Evolutionary conservation across 345 rosid species (phyloP).

Genomic region (Brassica carinata): DNA sequence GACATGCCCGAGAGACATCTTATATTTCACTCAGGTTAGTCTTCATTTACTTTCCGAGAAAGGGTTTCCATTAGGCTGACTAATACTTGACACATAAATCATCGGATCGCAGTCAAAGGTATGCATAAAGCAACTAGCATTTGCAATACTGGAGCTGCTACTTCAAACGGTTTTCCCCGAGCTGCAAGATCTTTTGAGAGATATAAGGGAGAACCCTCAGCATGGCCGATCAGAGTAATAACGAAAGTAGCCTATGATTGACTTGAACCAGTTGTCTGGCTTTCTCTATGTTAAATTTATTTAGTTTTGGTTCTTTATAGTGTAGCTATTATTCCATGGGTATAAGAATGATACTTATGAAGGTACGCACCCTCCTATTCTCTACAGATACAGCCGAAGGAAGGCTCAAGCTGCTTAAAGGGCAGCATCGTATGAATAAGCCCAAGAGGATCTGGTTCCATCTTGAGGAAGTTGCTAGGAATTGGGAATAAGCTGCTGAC

Average conservation of each 20-base stretch:
- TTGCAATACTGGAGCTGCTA: slow-evolving; percentile 66
- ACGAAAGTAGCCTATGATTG: slow-evolving; percentile 15
- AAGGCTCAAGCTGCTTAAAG: no score
- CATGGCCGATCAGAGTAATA: slow-evolving; percentile 21
- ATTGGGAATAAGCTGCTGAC: no score
- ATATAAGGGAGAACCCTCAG: slow-evolving; percentile 52
- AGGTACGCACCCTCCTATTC: no score
- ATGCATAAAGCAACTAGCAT: slow-evolving; percentile 90
- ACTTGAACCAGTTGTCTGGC: slow-evolving; percentile 16
- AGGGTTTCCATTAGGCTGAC: background rate
- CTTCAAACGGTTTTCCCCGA: slow-evolving; percentile 82
- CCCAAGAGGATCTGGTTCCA: no score
- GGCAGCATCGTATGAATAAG: no score
- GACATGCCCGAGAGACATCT: slow-evolving; percentile 87
- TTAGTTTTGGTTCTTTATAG: slow-evolving; percentile 13
- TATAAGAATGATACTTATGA: slow-evolving; percentile 10
- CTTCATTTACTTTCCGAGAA: background rate
- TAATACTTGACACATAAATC: slow-evolving; percentile 37
- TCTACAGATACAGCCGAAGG: no score
- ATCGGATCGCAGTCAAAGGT: slow-evolving; percentile 54
- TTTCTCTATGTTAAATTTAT: slow-evolving; percentile 11
- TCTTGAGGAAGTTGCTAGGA: no score
- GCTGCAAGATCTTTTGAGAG: slow-evolving; percentile 64
- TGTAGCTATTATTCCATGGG: slow-evolving; percentile 25
- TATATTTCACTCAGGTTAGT: slow-evolving; percentile 86